These are phyloP conservation scores for Termitomyces sp. DNA, from an alignment of 768 basidiomycete genomes.

Conservation along the genomic window DNA sequence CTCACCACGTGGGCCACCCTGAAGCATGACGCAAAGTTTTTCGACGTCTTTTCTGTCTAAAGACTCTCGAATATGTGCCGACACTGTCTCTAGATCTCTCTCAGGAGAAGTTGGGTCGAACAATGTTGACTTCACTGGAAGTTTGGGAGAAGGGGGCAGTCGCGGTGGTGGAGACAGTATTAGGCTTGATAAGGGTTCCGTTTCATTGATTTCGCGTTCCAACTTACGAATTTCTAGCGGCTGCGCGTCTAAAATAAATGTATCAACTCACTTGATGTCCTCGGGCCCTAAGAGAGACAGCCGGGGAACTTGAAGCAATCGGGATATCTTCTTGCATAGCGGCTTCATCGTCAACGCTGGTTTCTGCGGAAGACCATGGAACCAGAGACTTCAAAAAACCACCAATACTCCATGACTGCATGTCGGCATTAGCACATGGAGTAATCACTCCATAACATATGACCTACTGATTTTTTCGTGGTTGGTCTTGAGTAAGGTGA, in stretches of 20 bases:
- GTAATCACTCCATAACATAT: not conserved
- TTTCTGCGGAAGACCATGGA: slow-evolving; percentile 29
- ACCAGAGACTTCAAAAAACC: slow-evolving; percentile 50
- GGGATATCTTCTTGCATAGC: slow-evolving; percentile 18
- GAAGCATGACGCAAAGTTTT: slow-evolving; percentile 31
- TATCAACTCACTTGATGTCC: slow-evolving; percentile 22
- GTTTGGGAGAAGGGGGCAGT: slow-evolving; percentile 1
- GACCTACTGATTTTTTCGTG: slow-evolving; percentile 46
- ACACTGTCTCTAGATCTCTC: slow-evolving; percentile 39
- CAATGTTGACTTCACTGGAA: not conserved
- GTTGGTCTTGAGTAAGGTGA: slow-evolving; percentile 53
- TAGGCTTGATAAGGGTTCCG: not conserved
- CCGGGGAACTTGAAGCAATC: slow-evolving; percentile 7
- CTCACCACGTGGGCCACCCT: slow-evolving; percentile 48
- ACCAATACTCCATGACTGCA: slow-evolving; percentile 49
- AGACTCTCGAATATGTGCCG: slow-evolving; percentile 9
- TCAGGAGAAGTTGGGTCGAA: slow-evolving; percentile 28
- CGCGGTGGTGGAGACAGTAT: slow-evolving; percentile 7
- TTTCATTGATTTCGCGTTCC: slow-evolving; percentile 12
- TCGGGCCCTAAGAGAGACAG: slow-evolving; percentile 21
- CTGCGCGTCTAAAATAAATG: not conserved
- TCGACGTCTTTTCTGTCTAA: slow-evolving; percentile 6
- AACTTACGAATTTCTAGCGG: slow-evolving; percentile 10
- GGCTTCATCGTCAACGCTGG: slow-evolving; percentile 15
- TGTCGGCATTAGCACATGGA: slow-evolving; percentile 4